Evolutionary conservation across 2,329 filamentous ascomycete genomes (phyloP), one percentile per base, ranked within the genome.

Genomic region (Penicillium polonicum): DNA sequence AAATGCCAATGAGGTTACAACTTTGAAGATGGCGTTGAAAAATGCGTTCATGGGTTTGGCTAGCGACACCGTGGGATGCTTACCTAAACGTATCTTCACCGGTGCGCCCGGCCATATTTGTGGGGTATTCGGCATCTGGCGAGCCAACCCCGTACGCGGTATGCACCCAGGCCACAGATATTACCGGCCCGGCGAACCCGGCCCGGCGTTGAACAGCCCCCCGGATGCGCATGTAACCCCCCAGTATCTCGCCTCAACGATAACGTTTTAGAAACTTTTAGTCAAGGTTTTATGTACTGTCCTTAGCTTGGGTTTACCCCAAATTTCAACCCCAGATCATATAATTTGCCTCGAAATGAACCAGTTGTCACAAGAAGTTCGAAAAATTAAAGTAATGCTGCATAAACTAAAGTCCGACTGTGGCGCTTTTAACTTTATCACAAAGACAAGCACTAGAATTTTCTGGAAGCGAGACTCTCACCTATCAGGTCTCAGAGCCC

Each of bases 111-210:
- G 15, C 13, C 19, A 44, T 1, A 23, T 48, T 29, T 57, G 49
- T 57, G 55, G 55, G 43, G 42, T 36, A 42, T 35, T 46, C 42
- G 42, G 48, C 10, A 8, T 43, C 21, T 4, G 35, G 25, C 10
- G 48, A 57, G 35, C 55, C 49, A 57, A 41, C 48, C 41, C 33
- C 31, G 10, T 25, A 21, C 31, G 23, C 48, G 15, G 39, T 25
- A 33, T 46, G 19, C 27, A 25, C 10, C 6, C 17, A 3, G 52
- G 27, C 8, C 9, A 10, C 23, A 27, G 12, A 41, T 27, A 25
- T 4, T 23, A 48, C 55, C 55, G 55, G 55, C 42, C 55, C 55
- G 55, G 55, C 54, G 41, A 1, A 39, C 42, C 55, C 55, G 55
- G 55, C 42, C 55, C 55, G 55, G 55, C 55, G 42, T 17, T 8